Evolutionary conservation across 352 stramenopile species (phyloP).

Genomic region (Pythium volutum): DNA sequence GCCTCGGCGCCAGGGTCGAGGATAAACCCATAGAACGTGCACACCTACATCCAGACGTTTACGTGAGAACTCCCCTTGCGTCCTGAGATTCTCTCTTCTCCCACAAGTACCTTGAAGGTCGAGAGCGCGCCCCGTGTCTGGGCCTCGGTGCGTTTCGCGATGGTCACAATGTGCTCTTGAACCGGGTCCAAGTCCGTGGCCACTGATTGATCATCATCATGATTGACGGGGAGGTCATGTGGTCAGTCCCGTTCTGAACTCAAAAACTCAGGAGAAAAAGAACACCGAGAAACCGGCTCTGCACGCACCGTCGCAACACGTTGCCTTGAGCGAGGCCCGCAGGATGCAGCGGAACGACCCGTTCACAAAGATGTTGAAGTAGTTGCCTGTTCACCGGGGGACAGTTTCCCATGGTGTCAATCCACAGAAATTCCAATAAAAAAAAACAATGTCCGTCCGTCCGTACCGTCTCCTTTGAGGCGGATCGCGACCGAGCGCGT

Average conservation of each 20-base stretch:
- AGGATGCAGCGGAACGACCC: constrained; percentile 69
- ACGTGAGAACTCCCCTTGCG: too few relatives aligned
- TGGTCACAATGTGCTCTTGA: constrained; percentile 59
- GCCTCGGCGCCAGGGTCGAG: constrained; percentile 64
- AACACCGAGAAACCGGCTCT: background rate
- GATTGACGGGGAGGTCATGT: constrained; percentile 1
- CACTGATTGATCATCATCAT: constrained; percentile 34
- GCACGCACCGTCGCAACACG: constrained; percentile 69
- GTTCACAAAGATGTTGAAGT: constrained; percentile 88
- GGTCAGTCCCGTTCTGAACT: constrained; percentile 17
- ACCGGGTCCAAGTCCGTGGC: constrained; percentile 47
- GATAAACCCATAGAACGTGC: constrained; percentile 88
- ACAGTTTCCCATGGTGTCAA: background rate
- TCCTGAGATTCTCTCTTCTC: background rate
- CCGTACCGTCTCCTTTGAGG: constrained; percentile 76
- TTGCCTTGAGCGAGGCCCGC: constrained; percentile 68
- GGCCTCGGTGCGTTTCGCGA: constrained; percentile 82
- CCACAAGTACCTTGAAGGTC: constrained; percentile 67
- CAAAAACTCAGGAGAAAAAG: background rate
- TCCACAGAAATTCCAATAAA: background rate
- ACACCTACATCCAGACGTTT: constrained; percentile 40
- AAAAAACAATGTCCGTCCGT: background rate
- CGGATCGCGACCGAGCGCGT: constrained; percentile 69
- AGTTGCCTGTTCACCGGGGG: constrained; percentile 53
- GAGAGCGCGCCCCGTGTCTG: constrained; percentile 83